Base-by-base conservation (phyloP, 768 basidiomycete species). In the Serendipita indica region DNA sequence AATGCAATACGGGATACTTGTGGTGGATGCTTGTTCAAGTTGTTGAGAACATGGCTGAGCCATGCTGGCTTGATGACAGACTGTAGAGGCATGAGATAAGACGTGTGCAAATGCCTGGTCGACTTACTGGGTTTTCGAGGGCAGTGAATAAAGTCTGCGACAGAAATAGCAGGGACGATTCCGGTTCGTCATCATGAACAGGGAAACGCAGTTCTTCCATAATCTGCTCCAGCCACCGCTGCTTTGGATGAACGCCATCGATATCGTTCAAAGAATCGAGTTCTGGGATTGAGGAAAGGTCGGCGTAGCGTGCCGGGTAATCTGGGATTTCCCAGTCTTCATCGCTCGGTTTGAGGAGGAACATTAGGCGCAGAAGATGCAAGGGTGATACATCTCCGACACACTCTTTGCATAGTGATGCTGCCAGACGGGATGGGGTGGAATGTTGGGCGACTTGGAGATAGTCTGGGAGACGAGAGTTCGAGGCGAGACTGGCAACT, bases 321-420 rank as follows among this genome's bases (percentile, higher is more conserved):
- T 80, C 79, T 1, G 79, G 79, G 27, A 79, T 70, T 60, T 86
- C 84, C 85, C 85, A 89, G 59, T 89, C 86, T n/a, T 87, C 82
- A 61, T 80, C 78, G 10, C 78, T 72, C 0, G 84, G 84, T 62
- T 89, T 89, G 49, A 89, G 72, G 66, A 85, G 87, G 64, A 88
- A 84, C 77, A 88, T 83, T 22, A 89, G 72, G 27, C 83, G 77
- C 35, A 84, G 75, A 52, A 84, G 75, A 13, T 86, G 76, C 3
- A 78, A 72, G 3, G 89, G 74, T 1, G 81, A 74, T 1, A 85
- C 83, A 0, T 82, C 71, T 39, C 80, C 73, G 7, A 82, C 79
- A 16, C 85, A 78, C 27, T 84, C 69, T 3, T 73, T 64, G 22
- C 89, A 74, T 10, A 90, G 71, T 58, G 80, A 73, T 58, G 75